Percentiles rank a stretch among this genome's conserved stretches.
phyloP scores from a whole-genome alignment of 768 basidiomycete genomes.

The Hygrophorus russula region DNA sequence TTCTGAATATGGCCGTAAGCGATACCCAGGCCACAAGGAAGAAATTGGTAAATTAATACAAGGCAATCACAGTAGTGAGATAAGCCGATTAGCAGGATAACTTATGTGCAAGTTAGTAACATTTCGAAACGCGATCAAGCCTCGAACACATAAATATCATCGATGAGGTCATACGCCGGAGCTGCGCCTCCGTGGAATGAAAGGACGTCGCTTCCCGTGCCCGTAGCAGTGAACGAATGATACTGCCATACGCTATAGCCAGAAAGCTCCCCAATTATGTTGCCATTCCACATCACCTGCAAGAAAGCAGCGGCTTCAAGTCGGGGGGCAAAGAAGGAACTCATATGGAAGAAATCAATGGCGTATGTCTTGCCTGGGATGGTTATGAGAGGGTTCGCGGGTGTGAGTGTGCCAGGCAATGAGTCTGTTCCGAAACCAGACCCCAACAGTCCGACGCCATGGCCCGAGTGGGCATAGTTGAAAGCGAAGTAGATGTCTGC shows the following conservation, averaged over 20 bases:
- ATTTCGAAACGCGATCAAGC: background rate
- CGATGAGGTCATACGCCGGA: slow-evolving; percentile 11
- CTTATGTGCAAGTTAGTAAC: too few relatives aligned
- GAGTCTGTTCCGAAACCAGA: slow-evolving; percentile 9
- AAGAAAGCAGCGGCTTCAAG: slow-evolving; percentile 8
- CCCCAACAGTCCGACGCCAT: slow-evolving; percentile 10
- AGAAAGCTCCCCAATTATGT: slow-evolving; percentile 5
- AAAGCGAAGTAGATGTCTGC: slow-evolving; percentile 6
- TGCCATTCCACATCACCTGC: slow-evolving; percentile 10
- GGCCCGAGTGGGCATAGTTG: slow-evolving; percentile 9
- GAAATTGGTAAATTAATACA: too few relatives aligned
- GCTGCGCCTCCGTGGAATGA: slow-evolving; percentile 9
- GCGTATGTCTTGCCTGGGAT: slow-evolving; percentile 6
- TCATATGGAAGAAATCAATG: slow-evolving; percentile 11
- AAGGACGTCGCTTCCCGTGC: slow-evolving; percentile 8
- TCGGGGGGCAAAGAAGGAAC: slow-evolving; percentile 8
- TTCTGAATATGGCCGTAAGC: too few relatives aligned
- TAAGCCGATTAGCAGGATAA: too few relatives aligned
- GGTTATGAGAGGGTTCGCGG: slow-evolving; percentile 5
- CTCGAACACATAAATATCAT: slow-evolving; percentile 11
- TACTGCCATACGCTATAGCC: slow-evolving; percentile 8
- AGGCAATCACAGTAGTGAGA: too few relatives aligned
- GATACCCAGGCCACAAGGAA: too few relatives aligned
- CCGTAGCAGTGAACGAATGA: slow-evolving; percentile 5
- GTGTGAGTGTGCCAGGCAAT: slow-evolving; percentile 5